A percentile compares a stretch with the other conserved stretches of the same genome.
Conservation (phyloP, 2,329 filamentous ascomycete genomes). For the Leptographium wingfieldii region DNA sequence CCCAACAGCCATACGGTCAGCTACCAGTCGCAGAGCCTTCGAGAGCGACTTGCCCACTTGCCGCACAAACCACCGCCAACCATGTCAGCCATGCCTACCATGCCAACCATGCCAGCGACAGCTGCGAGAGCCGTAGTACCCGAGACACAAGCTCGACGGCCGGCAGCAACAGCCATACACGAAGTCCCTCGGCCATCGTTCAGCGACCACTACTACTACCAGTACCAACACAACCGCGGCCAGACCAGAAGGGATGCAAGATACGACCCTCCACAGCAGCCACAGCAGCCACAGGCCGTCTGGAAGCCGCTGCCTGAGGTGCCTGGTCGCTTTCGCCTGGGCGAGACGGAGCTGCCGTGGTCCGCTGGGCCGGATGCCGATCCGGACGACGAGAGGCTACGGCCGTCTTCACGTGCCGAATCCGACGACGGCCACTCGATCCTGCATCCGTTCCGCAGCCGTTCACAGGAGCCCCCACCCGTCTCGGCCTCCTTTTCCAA, state of each 20-base stretch:
- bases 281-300: conserved; percentile 7
- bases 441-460: conserved; percentile 1
- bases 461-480: not conserved
- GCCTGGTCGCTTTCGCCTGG: conserved; percentile 27
- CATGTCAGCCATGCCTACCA: not conserved
- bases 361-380: conserved; percentile 18
- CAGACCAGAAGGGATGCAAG: conserved; percentile 9
- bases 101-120: not conserved
- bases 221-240: conserved; percentile 11
- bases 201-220: conserved; percentile 3
- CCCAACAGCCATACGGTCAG: conserved; percentile 32
- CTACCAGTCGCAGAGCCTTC: conserved; percentile 33
- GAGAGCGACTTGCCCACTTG: conserved; percentile 26
- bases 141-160: not conserved
- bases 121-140: not conserved
- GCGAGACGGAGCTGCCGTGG: conserved; percentile 36
- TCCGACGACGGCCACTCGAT: conserved; percentile 2
- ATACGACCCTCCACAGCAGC: conserved; percentile 3
- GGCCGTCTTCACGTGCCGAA: not conserved
- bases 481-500: not conserved
- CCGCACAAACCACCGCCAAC: not conserved
- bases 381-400: conserved; percentile 15
- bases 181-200: not conserved
- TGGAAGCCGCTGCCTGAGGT: conserved; percentile 32
- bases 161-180: conserved; percentile 9